These are phyloP conservation scores for Ophiostoma perfectum DNA, from an alignment of 2,329 filamentous ascomycete genomes.

Conservation along the genomic window DNA sequence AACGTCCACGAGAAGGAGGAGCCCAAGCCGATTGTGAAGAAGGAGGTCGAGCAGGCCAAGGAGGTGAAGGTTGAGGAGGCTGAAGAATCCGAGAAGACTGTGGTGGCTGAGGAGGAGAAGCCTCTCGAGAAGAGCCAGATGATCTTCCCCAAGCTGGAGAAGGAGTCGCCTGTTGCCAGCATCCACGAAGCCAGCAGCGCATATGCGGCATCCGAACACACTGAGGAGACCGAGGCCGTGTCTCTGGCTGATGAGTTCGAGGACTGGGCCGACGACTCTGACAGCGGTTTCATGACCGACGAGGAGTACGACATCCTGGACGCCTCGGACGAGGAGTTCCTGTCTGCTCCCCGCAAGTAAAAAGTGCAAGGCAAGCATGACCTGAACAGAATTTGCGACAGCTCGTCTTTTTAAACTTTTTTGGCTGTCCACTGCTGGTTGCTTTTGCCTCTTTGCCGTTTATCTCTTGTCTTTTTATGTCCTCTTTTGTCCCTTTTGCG, in stretches of 20 bases:
- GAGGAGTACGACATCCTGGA: slow-evolving; percentile 98
- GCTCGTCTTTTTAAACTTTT: neutral
- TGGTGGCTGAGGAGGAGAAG: slow-evolving; percentile 47
- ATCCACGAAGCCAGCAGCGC: slow-evolving; percentile 50
- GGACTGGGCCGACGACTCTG: slow-evolving; percentile 57
- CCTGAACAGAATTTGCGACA: neutral
- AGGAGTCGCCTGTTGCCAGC: slow-evolving; percentile 80
- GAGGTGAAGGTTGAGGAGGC: slow-evolving; percentile 42
- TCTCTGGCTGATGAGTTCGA: slow-evolving; percentile 43
- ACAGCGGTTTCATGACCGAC: slow-evolving; percentile 83
- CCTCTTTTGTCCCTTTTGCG: neutral
- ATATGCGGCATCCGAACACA: too few species aligned
- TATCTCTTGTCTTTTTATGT: neutral
- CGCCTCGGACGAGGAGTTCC: slow-evolving; percentile 82
- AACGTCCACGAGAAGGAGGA: slow-evolving; percentile 52
- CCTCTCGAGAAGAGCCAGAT: slow-evolving; percentile 58
- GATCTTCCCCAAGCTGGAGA: slow-evolving; percentile 96
- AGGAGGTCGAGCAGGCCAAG: slow-evolving; percentile 26
- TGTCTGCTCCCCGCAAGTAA: slow-evolving; percentile 35
- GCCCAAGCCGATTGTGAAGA: slow-evolving; percentile 24
- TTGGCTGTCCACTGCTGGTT: neutral
- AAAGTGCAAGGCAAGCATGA: neutral
- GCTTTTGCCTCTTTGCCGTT: neutral
- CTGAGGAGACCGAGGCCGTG: slow-evolving; percentile 24
- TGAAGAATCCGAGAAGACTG: neutral